These are phyloP conservation scores for Brassica balearica DNA, from an alignment of 441 rosid species.

Conservation along the genomic window DNA sequence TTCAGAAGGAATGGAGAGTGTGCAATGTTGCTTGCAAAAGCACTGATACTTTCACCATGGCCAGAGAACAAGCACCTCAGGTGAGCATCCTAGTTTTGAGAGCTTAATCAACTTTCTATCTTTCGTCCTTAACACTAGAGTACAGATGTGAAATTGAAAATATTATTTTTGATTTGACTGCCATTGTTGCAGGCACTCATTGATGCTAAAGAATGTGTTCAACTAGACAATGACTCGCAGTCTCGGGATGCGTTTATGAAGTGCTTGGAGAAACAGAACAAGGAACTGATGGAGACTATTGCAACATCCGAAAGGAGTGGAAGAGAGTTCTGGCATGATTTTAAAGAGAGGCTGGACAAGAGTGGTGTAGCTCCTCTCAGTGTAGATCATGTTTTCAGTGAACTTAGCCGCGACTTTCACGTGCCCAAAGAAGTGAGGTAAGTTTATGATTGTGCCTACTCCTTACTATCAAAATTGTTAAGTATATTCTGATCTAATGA, in stretches of 20 bases:
- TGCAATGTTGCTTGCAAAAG: no score
- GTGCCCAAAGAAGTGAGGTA: slow-evolving; percentile 29
- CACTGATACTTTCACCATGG: no score
- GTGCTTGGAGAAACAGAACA: no score
- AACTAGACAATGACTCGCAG: no score
- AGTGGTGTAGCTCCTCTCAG: slow-evolving; percentile 7
- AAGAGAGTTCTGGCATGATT: slow-evolving; percentile 22
- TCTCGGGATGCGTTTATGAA: no score
- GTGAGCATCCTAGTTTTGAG: no score
- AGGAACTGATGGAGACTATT: no score
- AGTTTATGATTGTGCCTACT: neutral
- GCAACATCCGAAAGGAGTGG: slow-evolving; percentile 44
- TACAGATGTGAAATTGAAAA: neutral
- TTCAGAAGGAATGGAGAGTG: slow-evolving; percentile 23
- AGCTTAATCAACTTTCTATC: no score
- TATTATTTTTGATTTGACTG: slow-evolving; percentile 32
- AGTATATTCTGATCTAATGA: slow-evolving; percentile 6
- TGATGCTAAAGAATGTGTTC: slow-evolving; percentile 38
- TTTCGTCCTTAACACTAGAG: no score
- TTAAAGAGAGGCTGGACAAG: slow-evolving; percentile 20
- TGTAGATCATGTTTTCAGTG: slow-evolving; percentile 4
- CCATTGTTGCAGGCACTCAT: slow-evolving; percentile 56
- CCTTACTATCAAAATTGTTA: no score
- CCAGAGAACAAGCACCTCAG: no score
- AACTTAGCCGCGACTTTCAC: slow-evolving; percentile 11